Conservation (phyloP, 345 rosid species). For the Linum usitatissimum region DNA sequence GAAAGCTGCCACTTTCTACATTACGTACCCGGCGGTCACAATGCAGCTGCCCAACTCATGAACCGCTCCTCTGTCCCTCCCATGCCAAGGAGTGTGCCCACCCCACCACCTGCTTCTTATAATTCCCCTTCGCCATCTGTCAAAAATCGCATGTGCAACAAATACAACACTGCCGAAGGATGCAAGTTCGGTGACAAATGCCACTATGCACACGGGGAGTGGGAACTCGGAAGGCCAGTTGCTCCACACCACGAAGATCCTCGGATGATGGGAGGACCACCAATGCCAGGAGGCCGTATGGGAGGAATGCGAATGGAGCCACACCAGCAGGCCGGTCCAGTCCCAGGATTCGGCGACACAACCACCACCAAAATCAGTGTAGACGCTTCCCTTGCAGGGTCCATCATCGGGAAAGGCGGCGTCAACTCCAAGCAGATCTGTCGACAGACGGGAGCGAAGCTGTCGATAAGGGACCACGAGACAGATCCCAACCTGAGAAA, state of each 20-base stretch:
- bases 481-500: slow-evolving; percentile 49
- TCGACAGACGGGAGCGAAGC: slow-evolving; percentile 67
- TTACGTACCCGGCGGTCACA: slow-evolving; percentile 71
- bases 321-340: slow-evolving; percentile 28
- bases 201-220: slow-evolving; percentile 64
- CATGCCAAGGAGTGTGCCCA: slow-evolving; percentile 37
- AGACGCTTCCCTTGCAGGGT: slow-evolving; percentile 75
- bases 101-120: slow-evolving; percentile 27
- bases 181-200: slow-evolving; percentile 70
- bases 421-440: slow-evolving; percentile 65
- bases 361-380: slow-evolving; percentile 79
- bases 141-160: slow-evolving; percentile 60
- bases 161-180: slow-evolving; percentile 45
- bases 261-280: slow-evolving; percentile 17
- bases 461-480: slow-evolving; percentile 67
- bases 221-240: slow-evolving; percentile 54
- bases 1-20: slow-evolving; percentile 87
- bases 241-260: slow-evolving; percentile 41
- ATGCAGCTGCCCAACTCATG: slow-evolving; percentile 69
- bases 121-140: slow-evolving; percentile 26
- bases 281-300: slow-evolving; percentile 39
- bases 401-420: slow-evolving; percentile 81
- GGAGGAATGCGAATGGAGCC: slow-evolving; percentile 30
- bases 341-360: slow-evolving; percentile 61
- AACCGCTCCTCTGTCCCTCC: slow-evolving; percentile 40